Evolutionary conservation across 2,329 filamentous ascomycete species (phyloP).

Genomic region (Beauveria rudraprayagi): DNA sequence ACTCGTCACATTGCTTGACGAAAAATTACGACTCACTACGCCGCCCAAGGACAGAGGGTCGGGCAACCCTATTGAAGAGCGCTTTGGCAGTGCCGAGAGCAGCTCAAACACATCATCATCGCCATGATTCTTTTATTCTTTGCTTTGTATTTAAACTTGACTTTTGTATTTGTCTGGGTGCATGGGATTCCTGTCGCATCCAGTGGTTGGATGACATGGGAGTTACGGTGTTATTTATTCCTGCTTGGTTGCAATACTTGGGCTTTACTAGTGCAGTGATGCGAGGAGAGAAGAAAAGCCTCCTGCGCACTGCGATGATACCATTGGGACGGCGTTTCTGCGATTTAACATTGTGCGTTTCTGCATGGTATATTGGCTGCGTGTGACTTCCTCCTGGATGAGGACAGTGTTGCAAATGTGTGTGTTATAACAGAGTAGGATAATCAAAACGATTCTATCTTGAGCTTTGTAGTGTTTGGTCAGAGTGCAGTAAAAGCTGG

Average conservation of each 20-base stretch:
- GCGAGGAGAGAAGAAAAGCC: background rate
- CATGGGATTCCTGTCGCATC: background rate
- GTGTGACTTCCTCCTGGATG: background rate
- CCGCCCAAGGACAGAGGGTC: conserved; percentile 24
- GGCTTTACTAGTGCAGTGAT: background rate
- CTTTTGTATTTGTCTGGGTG: background rate
- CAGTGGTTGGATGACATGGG: background rate
- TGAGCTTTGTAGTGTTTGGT: background rate
- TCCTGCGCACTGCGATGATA: background rate
- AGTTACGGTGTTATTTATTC: background rate
- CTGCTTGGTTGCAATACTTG: background rate
- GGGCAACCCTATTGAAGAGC: conserved; percentile 22
- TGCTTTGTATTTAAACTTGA: conserved; percentile 14
- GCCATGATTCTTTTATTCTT: conserved; percentile 16
- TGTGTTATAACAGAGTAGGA: background rate
- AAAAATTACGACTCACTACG: conserved; percentile 52
- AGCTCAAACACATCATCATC: conserved; percentile 28
- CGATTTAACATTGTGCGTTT: background rate
- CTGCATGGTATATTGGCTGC: background rate
- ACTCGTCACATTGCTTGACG: conserved; percentile 62
- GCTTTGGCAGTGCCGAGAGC: conserved; percentile 26
- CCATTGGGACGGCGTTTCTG: conserved; percentile 8
- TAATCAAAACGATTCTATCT: background rate
- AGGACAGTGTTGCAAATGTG: background rate
- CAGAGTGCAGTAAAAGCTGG: too few species aligned